A percentile compares a stretch with the other conserved stretches of the same genome.
Conservation (phyloP, 164 flowering plant genomes). For the Aristolochia fimbriata region DNA sequence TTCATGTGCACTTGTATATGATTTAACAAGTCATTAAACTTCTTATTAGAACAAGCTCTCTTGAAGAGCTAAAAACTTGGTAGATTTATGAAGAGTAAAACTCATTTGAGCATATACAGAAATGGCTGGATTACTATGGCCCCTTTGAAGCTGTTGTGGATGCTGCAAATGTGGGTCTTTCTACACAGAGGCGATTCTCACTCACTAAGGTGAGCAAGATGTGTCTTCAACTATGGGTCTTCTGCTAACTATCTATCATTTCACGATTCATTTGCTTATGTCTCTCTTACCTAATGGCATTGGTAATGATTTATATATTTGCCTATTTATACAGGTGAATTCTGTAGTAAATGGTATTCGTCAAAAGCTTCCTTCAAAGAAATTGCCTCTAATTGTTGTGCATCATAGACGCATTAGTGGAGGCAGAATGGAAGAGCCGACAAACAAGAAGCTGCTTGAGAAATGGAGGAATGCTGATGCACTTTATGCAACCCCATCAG, state of each 20-base stretch:
- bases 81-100: no score
- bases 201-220: conserved; percentile 44
- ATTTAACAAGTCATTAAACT: no score
- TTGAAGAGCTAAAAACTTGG: no score
- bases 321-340: conserved; percentile 35
- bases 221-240: neutral
- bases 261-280: neutral
- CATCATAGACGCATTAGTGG: conserved; percentile 68
- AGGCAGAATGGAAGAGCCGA: conserved; percentile 45
- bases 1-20: no score
- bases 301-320: no score
- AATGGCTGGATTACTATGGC: conserved; percentile 86
- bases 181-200: conserved; percentile 42
- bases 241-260: neutral
- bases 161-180: conserved; percentile 85
- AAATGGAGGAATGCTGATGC: conserved; percentile 86
- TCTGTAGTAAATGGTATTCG: conserved; percentile 74
- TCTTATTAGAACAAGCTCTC: no score
- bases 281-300: conserved; percentile 4
- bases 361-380: conserved; percentile 69
- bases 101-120: conserved; percentile 28
- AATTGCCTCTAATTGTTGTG: conserved; percentile 76
- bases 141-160: conserved; percentile 89
- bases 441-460: conserved; percentile 43
- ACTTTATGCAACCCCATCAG: conserved; percentile 86